Base-by-base conservation (phyloP, 2,329 filamentous ascomycete species). In the Epichloe uncinata region DNA sequence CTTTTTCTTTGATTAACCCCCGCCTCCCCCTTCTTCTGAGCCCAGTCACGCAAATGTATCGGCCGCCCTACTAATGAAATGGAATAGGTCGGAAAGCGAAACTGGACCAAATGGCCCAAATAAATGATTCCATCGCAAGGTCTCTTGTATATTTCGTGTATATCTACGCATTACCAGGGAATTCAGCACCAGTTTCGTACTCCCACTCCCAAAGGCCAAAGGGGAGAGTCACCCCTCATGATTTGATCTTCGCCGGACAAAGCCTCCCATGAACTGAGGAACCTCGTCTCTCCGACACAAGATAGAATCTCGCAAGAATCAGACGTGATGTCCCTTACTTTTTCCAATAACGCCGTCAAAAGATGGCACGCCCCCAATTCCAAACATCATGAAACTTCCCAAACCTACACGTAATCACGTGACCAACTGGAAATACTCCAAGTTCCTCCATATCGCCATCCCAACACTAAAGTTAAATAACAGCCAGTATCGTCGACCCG, bases 51-150 rank as follows among this genome's bases (percentile, higher is more conserved):
- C 5, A 37, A 30, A 34, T 5, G 15, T 20, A 15, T 16, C 26
- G 18, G 16, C 12, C 44, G 47, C n/a, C 42, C 34, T 41, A 18
- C 68, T 73, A 60, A 74, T 60, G 35, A 12, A n/a, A 16, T 18
- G 6, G 37, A 54, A 9, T 56, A 80, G 77, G 63, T 74, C 55
- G 75, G 76, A 55, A 76, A 71, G 65, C 65, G 65, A 59, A 74
- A 71, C 61, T 81, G 77, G 77, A 73, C 64, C 57, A 79, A 71
- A 60, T 81, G 71, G 62, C 78, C 78, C 54, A 76, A 74, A 72
- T 77, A 69, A 69, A 59, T 56, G 9, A 36, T 42, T 16, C 35
- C 15, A 22, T 6, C 6, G 3, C 35, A 26, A 13, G n/a, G 16
- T 16, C 45, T 53, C 63, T 58, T 66, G 63, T 56, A 62, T 63